These are phyloP conservation scores for Cryomyces antarcticus DNA, from an alignment of 495 filamentous ascomycete species.

Conservation along the genomic window DNA sequence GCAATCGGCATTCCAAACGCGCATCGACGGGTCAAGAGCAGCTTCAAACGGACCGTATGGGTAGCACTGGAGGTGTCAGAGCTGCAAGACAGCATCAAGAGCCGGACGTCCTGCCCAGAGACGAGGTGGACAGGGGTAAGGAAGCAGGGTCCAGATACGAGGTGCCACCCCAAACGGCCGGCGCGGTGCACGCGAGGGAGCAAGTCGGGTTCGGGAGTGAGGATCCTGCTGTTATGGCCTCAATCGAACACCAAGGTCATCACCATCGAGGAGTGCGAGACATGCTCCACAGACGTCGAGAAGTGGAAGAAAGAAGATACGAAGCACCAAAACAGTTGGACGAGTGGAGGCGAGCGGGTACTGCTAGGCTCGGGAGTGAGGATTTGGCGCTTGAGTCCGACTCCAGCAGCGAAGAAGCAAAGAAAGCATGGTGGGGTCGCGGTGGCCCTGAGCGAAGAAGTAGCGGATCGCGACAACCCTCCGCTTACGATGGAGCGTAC, in stretches of 20 bases:
- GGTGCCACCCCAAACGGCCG: constrained; percentile 12
- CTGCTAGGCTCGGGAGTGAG: constrained; percentile 6
- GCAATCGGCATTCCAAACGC: constrained; percentile 2
- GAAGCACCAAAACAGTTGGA: constrained; percentile 11
- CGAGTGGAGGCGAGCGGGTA: constrained; percentile 16
- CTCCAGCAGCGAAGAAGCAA: constrained; percentile 1
- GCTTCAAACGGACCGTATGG: constrained; percentile 11
- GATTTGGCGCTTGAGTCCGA: constrained; percentile 15
- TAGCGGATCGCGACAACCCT: constrained; percentile 1
- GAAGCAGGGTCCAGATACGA: constrained; percentile 4
- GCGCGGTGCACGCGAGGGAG: constrained; percentile 6
- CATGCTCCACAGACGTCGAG: constrained; percentile 11
- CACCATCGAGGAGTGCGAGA: constrained; percentile 9
- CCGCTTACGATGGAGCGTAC: constrained; percentile 13
- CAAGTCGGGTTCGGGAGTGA: constrained; percentile 11
- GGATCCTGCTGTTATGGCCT: constrained; percentile 1
- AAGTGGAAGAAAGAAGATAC: constrained; percentile 10
- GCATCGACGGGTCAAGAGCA: constrained; percentile 5
- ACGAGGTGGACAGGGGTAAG: constrained; percentile 6
- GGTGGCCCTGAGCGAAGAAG: constrained; percentile 4
- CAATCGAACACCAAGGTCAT: background rate
- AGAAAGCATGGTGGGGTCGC: constrained; percentile 17
- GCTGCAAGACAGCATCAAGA: constrained; percentile 1
- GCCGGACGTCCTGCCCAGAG: constrained; percentile 7
- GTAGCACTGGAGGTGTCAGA: constrained; percentile 1